Evolutionary conservation across 83 land plant species (phyloP).

Genomic region (Isoetes engelmannii): DNA sequence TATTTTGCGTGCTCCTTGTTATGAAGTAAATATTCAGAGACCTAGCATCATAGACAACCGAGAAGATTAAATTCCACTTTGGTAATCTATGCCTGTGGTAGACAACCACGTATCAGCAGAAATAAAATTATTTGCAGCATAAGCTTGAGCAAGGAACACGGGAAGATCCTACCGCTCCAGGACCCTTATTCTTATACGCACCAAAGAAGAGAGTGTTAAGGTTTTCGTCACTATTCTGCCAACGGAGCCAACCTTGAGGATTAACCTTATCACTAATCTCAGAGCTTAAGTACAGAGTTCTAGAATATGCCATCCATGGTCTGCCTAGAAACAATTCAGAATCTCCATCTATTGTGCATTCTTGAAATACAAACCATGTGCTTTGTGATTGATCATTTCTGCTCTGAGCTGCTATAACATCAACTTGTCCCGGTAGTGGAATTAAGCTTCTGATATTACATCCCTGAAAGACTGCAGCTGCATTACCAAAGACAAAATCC

Average conservation of each 20-base stretch:
- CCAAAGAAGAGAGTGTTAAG: constrained; percentile 43
- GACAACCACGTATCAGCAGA: too few relatives aligned
- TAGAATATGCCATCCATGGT: constrained; percentile 67
- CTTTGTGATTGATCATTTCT: constrained; percentile 16
- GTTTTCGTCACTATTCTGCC: constrained; percentile 23
- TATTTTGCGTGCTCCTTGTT: too few relatives aligned
- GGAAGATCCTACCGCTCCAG: constrained; percentile 29
- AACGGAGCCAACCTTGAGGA: constrained; percentile 57
- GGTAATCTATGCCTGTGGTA: too few relatives aligned
- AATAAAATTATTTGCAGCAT: too few relatives aligned
- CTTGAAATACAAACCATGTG: constrained; percentile 20
- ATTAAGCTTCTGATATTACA: constrained; percentile 14
- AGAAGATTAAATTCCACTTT: too few relatives aligned
- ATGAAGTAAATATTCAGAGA: too few relatives aligned
- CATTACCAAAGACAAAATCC: constrained; percentile 24
- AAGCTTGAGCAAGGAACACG: constrained; percentile 24
- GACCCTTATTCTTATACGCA: constrained; percentile 49
- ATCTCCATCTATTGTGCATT: constrained; percentile 16
- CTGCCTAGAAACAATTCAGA: constrained; percentile 44
- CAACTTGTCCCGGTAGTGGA: constrained; percentile 13
- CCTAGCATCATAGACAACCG: too few relatives aligned
- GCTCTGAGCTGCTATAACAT: constrained; percentile 23
- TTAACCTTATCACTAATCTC: constrained; percentile 31
- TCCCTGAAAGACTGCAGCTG: constrained; percentile 20
- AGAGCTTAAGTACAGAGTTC: constrained; percentile 42